Conservation (phyloP, 441 rosid genomes). For the Viola pubescens region DNA sequence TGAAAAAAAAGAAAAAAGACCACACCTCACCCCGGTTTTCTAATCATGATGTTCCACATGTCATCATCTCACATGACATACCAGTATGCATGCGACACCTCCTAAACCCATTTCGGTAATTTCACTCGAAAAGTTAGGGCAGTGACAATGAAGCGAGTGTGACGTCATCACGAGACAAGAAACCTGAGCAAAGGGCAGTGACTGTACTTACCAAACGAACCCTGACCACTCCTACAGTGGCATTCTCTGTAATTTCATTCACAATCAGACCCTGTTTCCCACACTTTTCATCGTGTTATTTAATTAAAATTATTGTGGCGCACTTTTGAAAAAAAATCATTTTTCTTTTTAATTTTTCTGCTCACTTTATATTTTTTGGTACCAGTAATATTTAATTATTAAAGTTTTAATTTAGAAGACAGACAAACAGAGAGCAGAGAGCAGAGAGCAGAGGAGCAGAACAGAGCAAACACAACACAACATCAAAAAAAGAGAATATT, state of each 20-base stretch:
- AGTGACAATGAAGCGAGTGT: neutral
- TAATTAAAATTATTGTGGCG: neutral
- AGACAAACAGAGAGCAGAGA: too few relatives aligned
- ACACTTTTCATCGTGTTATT: neutral
- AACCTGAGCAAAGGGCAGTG: neutral
- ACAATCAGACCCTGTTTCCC: neutral
- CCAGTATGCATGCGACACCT: too few relatives aligned
- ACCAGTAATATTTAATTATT: too few relatives aligned
- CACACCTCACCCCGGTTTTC: neutral
- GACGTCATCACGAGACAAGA: neutral
- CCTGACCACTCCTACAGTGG: neutral
- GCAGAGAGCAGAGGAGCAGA: neutral
- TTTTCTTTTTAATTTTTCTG: too few relatives aligned
- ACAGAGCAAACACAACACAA: neutral
- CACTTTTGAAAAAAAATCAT: neutral
- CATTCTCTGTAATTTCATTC: conserved; percentile 1
- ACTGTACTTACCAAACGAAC: too few relatives aligned
- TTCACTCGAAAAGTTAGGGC: neutral
- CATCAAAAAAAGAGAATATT: neutral
- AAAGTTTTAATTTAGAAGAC: too few relatives aligned
- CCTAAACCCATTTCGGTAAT: neutral
- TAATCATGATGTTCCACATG: conserved; percentile 2
- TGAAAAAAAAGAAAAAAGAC: neutral
- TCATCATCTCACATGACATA: too few relatives aligned
- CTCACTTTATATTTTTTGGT: too few relatives aligned